Base-by-base conservation (phyloP, 1,284 basidiomycete genomes). In the Puccinia sorghi region DNA sequence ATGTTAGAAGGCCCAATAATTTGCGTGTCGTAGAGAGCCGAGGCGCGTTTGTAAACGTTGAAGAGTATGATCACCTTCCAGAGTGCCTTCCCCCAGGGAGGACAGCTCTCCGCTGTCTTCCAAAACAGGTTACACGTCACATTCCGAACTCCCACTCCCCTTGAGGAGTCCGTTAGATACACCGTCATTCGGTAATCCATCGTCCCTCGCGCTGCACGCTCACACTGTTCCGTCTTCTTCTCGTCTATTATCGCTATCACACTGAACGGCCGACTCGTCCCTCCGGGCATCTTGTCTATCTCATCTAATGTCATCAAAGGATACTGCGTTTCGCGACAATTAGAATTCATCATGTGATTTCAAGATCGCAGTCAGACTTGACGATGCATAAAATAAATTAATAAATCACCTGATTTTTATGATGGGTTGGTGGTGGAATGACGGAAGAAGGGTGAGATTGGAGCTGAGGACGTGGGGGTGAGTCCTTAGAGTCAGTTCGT, bases 121-220 rank as follows among this genome's bases (percentile, higher is more conserved):
- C 72, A 75, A 46, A 75, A 75, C n/a, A 75, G 63, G 59, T 75
- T 75, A 41, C 72, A 75, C 22, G 72, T 75, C 61, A 75, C 43
- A 22, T 54, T 50, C 27, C 46, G 5, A 3, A 46, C 9, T 0
- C 57, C 22, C 3, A 32, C 2, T 13, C 32, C 20, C 22, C 61
- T 46, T 15, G 72, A 64, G 7, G 25, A 39, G 63, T 75, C 72
- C 17, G 13, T 50, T 7, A 75, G 7, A 25, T 66, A 75, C n/a
- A 75, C 1, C 15, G 72, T 75, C 72, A 75, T 75, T n/a, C 54
- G 32, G 17, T 41, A 56, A 43, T 75, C 72, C 22, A 17, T 11
- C 48, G 43, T 50, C 7, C 72, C 72, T 12, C 46, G 15, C 15
- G 8, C 17, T 6, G 37, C 37, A 13, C 48, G 43, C 37, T 75